Percentiles rank a stretch among this genome's conserved stretches.
phyloP scores from a whole-genome alignment of 192 early-diverging fungal species.

The Coemansia sp. region DNA sequence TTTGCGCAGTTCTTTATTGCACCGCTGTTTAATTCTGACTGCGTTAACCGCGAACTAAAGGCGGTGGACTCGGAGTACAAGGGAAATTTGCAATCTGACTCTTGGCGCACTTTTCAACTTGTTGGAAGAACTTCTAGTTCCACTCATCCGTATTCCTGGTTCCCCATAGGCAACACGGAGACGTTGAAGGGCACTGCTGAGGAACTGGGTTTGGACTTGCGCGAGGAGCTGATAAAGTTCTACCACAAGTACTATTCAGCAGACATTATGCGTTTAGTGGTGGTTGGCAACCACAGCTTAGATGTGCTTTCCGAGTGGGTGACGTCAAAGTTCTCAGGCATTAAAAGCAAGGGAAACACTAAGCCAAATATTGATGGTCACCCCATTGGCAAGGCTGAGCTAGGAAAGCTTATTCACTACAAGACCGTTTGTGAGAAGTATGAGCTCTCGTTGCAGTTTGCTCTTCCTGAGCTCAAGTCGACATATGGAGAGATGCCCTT shows the following conservation, averaged over 20 bases:
- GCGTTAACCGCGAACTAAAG: constrained; percentile 84
- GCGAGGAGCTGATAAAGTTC: no score
- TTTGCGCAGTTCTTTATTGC: constrained; percentile 89
- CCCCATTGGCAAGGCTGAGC: constrained; percentile 66
- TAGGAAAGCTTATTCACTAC: constrained; percentile 66
- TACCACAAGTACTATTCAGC: no score
- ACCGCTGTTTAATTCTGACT: constrained; percentile 79
- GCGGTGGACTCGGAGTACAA: constrained; percentile 63
- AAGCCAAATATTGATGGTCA: constrained; percentile 61
- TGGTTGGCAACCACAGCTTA: no score
- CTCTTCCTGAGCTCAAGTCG: constrained; percentile 73
- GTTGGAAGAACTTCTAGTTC: constrained; percentile 45
- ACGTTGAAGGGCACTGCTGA: constrained; percentile 65
- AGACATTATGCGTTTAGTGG: no score
- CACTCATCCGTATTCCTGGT: constrained; percentile 76
- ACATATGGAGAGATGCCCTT: constrained; percentile 59
- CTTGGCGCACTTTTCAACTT: not conserved
- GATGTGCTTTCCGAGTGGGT: no score
- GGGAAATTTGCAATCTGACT: constrained; percentile 23
- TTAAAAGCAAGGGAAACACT: constrained; percentile 74
- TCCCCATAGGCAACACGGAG: constrained; percentile 83
- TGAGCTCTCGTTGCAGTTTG: constrained; percentile 72
- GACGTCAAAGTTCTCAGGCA: not conserved
- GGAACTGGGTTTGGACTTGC: constrained; percentile 35
- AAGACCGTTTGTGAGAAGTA: constrained; percentile 77